Evolutionary conservation across 768 basidiomycete species (phyloP), one percentile per base, ranked within the genome.

Genomic region (Sistotremastrum suecicum): DNA sequence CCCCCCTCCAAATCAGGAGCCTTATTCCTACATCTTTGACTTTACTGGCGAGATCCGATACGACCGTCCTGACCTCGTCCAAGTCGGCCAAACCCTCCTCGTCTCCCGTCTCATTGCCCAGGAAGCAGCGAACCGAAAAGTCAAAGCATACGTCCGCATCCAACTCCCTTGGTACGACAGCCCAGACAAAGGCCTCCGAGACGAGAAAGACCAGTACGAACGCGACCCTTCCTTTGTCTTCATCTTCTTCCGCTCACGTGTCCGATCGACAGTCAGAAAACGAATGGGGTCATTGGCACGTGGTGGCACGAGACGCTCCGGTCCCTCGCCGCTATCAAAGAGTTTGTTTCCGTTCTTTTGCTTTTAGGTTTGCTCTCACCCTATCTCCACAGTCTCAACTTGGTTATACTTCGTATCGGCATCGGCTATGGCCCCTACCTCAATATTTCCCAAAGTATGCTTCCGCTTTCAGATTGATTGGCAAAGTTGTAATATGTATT

Each of bases 291-390:
- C 5, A 62, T 78, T 48, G 87, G 88, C 11, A 75, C 67, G 11
- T 91, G 88, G 88, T 90, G 86, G 84, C 88, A 91, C 53, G 88
- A 90, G 65, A 76, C 83, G 1, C 65, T 84, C 29, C 73, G 87
- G 34, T 74, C 74, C 58, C 59, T 90, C 49, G 83, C 79, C 20
- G 75, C 78, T 4, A 84, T 89, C 46, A 67, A 76, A 50, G 74
- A 76, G 86, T 87, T 54, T 45, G n/a, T 45, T 20, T 9, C 8
- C 29, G 7, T 38, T 40, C 48, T 44, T 11, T 45, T 39, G 44
- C 41, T 41, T 42, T 8, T 48, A 33, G 20, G 43, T 12, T 37
- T 36, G 40, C 41, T 50, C 33, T 48, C 30, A 34, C 10, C 34
- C 28, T 31, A 34, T 47, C 10, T 57, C 33, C 50, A 38, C 48